Conservation (phyloP, 2,329 filamentous ascomycete species). For the Scytalidium sp. region DNA sequence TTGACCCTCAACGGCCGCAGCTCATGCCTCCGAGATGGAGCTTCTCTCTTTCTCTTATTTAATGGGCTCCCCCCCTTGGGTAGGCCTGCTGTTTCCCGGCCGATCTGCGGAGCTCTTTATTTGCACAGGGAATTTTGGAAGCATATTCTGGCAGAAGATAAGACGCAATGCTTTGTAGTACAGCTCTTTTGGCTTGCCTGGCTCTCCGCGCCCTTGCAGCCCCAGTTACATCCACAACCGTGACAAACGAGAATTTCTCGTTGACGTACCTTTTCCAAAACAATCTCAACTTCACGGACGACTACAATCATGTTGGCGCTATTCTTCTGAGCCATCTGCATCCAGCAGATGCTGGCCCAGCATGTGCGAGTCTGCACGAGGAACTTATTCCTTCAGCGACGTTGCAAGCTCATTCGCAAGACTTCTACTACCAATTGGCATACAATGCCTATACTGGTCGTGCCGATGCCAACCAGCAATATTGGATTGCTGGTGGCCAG, state of each 20-base stretch:
- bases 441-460: conserved; percentile 42
- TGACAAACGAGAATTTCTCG: conserved; percentile 23
- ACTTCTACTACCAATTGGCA: conserved; percentile 42
- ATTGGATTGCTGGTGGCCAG: conserved; percentile 36
- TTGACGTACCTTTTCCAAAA: conserved; percentile 51
- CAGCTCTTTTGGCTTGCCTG: neutral
- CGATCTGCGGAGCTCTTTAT: neutral
- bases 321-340: conserved; percentile 43
- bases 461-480: conserved; percentile 33
- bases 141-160: too few species aligned
- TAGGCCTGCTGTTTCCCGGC: too few species aligned
- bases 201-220: neutral
- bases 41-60: too few species aligned
- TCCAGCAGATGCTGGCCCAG: conserved; percentile 33
- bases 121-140: neutral
- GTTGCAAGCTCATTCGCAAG: conserved; percentile 38
- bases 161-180: neutral
- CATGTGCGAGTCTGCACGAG: conserved; percentile 46
- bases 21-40: neutral
- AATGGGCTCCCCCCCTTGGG: too few species aligned
- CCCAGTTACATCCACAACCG: neutral
- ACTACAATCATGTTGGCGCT: conserved; percentile 48
- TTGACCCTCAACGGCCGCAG: neutral
- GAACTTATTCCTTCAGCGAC: conserved; percentile 38
- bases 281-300: conserved; percentile 50